Evolutionary conservation across 257 asterid species (phyloP), one percentile per base, ranked within the genome.

Genomic region (Nicotiana obtusifolia): DNA sequence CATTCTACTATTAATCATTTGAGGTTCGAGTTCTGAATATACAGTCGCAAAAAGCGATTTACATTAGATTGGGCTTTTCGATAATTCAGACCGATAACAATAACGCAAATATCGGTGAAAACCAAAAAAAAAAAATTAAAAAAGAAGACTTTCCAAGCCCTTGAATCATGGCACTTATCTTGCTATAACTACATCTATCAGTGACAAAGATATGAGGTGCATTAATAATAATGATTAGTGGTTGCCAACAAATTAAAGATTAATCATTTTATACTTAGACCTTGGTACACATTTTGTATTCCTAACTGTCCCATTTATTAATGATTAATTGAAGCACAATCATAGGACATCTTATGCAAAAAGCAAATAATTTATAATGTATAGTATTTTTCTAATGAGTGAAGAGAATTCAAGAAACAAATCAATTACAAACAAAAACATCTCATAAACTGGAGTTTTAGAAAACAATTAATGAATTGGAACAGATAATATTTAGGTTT

Each of bases 221-320:
- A 73, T 73, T 47, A 22, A 0, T 76, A 65, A 41, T 56, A 76
- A 64, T 41, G 82, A 81, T 62, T 52, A 53, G 73, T 77, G 62
- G 85, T 77, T 78, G 26, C 47, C 73, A 77, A 35, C 68, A 54
- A 54, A n/a, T 52, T 59, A 10, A n/a, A 54, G n/a, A 53, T 33
- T 54, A n/a, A 54, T 65, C 66, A 75, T 76, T 6, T 14, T 30
- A 57, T 30, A 65, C 28, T 22, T 78, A 35, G 37, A 56, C 82
- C 28, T 78, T 35, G 35, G 73, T 59, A n/a, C 5, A 20, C 10
- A 41, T 69, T 20, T 20, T 8, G 2, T 13, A 49, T 57, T 73
- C 54, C 53, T 28, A 76, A 37, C 77, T 41, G 64, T 65, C 67
- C 84, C 80, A 76, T 41, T 20, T 81, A 82, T 47, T 61, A 76